phyloP scores from a whole-genome alignment of 2,329 filamentous ascomycete genomes.

The Aureobasidium uvarum region DNA sequence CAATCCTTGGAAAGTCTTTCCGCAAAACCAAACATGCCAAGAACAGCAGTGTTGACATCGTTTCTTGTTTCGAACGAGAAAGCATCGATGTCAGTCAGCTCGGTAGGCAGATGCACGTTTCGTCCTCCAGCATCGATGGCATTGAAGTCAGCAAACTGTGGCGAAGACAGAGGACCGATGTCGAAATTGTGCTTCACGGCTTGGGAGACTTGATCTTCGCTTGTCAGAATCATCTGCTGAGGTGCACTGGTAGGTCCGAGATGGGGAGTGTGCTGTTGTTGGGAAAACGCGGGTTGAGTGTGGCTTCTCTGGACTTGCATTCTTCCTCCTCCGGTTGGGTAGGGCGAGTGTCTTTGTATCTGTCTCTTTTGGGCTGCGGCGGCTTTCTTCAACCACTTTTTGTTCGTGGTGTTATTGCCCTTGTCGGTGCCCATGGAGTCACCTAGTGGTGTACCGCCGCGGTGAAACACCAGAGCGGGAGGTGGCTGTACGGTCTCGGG shows the following conservation, averaged over 20 bases:
- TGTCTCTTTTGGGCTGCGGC: not conserved
- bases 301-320: slow-evolving; percentile 1
- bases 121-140: not conserved
- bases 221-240: not conserved
- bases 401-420: not conserved
- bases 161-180: not conserved
- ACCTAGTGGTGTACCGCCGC: slow-evolving; percentile 15
- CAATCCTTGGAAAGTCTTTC: not conserved
- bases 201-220: not conserved
- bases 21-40: slow-evolving; percentile 7
- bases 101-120: not conserved
- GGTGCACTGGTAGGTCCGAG: slow-evolving; percentile 6
- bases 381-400: not conserved
- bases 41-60: not conserved
- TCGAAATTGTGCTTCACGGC: not conserved
- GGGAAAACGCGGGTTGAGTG: not conserved
- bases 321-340: not conserved
- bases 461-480: slow-evolving; percentile 22
- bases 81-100: not conserved
- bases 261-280: not conserved
- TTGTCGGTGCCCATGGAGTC: not conserved
- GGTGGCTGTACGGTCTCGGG: not conserved
- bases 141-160: not conserved
- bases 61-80: not conserved
- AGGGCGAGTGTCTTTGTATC: not conserved